These are phyloP conservation scores for Wallacemonas sp. DNA, from an alignment of 208 protist species.

Conservation along the genomic window DNA sequence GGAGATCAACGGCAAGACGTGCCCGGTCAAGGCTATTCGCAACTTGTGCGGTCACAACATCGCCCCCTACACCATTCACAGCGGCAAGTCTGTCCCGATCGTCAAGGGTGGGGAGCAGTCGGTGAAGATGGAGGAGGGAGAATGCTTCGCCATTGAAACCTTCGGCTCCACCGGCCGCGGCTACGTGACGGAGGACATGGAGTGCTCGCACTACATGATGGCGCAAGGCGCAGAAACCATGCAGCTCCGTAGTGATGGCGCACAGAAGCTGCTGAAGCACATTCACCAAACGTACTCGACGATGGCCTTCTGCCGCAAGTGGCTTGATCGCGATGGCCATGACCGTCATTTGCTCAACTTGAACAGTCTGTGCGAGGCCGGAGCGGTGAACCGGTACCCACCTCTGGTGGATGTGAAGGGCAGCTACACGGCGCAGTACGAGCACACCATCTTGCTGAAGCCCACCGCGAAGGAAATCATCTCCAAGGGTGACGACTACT, in stretches of 20 bases:
- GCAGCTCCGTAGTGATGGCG: constrained; percentile 79
- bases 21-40: constrained; percentile 94
- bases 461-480: constrained; percentile 97
- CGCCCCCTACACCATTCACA: constrained; percentile 97
- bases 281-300: constrained; percentile 95
- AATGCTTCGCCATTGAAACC: constrained; percentile 99
- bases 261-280: constrained; percentile 90
- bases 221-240: constrained; percentile 65
- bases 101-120: constrained; percentile 93
- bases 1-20: constrained; percentile 95
- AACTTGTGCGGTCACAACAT: constrained; percentile 99
- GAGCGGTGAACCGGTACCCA: constrained; percentile 95
- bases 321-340: constrained; percentile 94
- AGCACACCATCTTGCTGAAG: constrained; percentile 96
- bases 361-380: constrained; percentile 85
- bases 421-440: constrained; percentile 98
- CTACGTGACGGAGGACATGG: constrained; percentile 95
- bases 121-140: constrained; percentile 95
- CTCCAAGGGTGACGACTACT: constrained; percentile 96
- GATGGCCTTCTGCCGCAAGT: constrained; percentile 98
- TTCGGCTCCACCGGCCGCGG: constrained; percentile 98
- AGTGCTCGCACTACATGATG: constrained; percentile 99
- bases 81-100: constrained; percentile 99
- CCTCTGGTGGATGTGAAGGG: constrained; percentile 97
- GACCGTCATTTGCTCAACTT: constrained; percentile 90